Percentiles rank a stretch among this genome's conserved stretches.
phyloP scores from a whole-genome alignment of 805 yeast genomes.

The Candida loeiensis region DNA sequence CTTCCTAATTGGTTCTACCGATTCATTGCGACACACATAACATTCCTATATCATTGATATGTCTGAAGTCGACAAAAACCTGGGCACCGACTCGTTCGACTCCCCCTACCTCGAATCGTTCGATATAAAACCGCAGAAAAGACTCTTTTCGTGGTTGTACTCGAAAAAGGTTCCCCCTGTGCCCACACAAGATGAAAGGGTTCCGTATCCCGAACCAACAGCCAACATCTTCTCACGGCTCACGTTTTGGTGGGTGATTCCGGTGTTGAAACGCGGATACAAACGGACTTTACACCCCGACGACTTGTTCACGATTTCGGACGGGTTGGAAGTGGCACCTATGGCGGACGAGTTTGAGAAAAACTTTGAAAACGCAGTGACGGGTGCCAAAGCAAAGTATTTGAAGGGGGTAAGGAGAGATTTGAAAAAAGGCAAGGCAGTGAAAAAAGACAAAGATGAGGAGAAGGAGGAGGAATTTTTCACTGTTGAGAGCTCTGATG shows the following conservation, averaged over 20 bases:
- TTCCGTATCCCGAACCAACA: background rate
- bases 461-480: constrained; percentile 19
- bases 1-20: too few species aligned
- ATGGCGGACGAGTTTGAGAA: background rate
- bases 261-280: constrained; percentile 63
- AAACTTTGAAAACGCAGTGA: background rate
- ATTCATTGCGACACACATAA: too few species aligned
- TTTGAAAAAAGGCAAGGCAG: background rate
- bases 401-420: constrained; percentile 17
- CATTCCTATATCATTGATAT: too few species aligned
- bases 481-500: background rate
- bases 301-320: constrained; percentile 39
- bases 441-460: constrained; percentile 14
- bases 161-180: constrained; percentile 18
- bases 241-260: constrained; percentile 62
- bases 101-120: background rate
- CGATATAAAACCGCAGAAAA: constrained; percentile 20
- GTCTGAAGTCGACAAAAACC: too few species aligned
- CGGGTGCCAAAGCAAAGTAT: background rate
- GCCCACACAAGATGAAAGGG: constrained; percentile 1
- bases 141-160: constrained; percentile 32
- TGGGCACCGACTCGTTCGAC: background rate
- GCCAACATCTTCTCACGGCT: constrained; percentile 37
- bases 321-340: background rate
- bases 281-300: constrained; percentile 64